These are phyloP conservation scores for Boletus rubropictus DNA, from an alignment of 768 basidiomycete species.

Conservation along the genomic window DNA sequence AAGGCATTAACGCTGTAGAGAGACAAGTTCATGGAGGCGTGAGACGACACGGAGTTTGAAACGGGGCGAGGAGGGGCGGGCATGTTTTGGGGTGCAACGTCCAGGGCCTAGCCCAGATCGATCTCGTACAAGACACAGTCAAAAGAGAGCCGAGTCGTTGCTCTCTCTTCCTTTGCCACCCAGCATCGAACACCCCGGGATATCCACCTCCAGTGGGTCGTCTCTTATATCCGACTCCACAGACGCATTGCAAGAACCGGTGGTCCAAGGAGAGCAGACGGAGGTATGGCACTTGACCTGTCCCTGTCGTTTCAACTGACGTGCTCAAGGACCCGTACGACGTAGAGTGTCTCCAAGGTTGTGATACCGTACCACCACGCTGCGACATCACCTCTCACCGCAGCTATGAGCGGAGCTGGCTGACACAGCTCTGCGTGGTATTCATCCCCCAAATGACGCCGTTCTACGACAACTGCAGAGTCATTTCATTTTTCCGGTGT, in stretches of 20 bases:
- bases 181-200: slow-evolving; percentile 34
- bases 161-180: slow-evolving; percentile 44
- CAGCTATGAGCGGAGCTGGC: slow-evolving; percentile 4
- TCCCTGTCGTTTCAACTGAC: background rate
- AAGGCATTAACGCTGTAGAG: slow-evolving; percentile 86
- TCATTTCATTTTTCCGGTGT: slow-evolving; percentile 25
- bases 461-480: slow-evolving; percentile 20
- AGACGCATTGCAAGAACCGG: slow-evolving; percentile 40
- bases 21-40: slow-evolving; percentile 57
- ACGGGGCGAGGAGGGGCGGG: background rate
- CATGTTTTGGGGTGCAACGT: slow-evolving; percentile 15
- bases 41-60: slow-evolving; percentile 20
- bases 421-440: slow-evolving; percentile 17
- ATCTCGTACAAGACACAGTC: slow-evolving; percentile 5
- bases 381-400: slow-evolving; percentile 12
- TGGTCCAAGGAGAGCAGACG: too few relatives aligned
- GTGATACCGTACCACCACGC: background rate
- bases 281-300: slow-evolving; percentile 31
- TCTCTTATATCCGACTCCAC: slow-evolving; percentile 38
- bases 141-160: slow-evolving; percentile 8
- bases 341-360: background rate
- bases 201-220: too few relatives aligned
- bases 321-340: slow-evolving; percentile 20
- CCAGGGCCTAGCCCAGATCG: slow-evolving; percentile 10
- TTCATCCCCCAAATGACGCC: slow-evolving; percentile 22